Conservation (phyloP, 768 basidiomycete genomes). For the Multifurca ochricompacta region DNA sequence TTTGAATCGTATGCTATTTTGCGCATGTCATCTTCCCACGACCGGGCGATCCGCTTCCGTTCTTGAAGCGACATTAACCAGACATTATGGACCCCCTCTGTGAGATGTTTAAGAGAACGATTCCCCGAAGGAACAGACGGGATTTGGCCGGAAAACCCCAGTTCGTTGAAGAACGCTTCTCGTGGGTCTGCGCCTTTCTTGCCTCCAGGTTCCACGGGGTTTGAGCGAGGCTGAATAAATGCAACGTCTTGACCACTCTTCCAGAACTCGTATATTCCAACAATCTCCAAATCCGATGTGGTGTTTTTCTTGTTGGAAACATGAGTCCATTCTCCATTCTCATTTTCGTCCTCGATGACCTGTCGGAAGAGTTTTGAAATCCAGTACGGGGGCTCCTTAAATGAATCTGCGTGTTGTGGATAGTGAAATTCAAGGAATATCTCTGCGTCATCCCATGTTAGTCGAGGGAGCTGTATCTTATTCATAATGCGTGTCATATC, state of each 20-base stretch:
- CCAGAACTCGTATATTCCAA: conserved; percentile 10
- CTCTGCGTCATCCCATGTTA: conserved; percentile 27
- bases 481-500: conserved; percentile 43
- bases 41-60: no score
- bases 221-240: neutral
- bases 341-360: neutral
- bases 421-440: conserved; percentile 37
- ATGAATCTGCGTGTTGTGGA: conserved; percentile 40
- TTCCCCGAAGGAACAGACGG: no score
- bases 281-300: neutral
- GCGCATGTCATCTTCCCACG: no score
- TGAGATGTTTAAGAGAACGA: no score
- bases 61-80: no score
- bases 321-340: conserved; percentile 1
- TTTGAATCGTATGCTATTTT: no score
- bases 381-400: conserved; percentile 36
- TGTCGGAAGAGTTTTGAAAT: neutral
- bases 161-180: no score
- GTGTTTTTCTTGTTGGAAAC: neutral
- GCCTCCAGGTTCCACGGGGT: neutral
- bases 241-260: conserved; percentile 1
- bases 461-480: conserved; percentile 2
- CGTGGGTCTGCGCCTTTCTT: no score
- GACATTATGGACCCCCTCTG: no score
- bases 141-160: no score